phyloP scores from a whole-genome alignment of 2,329 filamentous ascomycete species.

The Penicillium sp. region DNA sequence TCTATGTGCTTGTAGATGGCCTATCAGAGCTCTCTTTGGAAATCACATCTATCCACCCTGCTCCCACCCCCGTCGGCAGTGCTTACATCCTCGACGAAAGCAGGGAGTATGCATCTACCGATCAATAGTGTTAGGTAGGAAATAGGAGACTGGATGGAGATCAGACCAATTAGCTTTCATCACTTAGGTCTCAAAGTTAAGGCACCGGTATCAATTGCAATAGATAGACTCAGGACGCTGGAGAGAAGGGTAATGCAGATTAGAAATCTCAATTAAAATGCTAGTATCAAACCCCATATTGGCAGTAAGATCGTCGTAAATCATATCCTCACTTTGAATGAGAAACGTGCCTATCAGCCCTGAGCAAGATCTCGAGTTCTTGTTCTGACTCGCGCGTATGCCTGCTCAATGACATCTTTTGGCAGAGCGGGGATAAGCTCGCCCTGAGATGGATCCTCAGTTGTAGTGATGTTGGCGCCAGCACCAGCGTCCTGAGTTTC shows the following conservation, averaged over 20 bases:
- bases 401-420: constrained; percentile 47
- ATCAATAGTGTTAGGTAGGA: constrained; percentile 6
- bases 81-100: constrained; percentile 33
- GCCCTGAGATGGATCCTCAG: constrained; percentile 27
- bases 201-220: no score
- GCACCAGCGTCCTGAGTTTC: constrained; percentile 12
- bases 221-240: not conserved
- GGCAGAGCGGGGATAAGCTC: constrained; percentile 50
- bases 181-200: constrained; percentile 29
- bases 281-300: not conserved
- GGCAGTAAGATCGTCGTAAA: not conserved
- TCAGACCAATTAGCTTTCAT: constrained; percentile 39
- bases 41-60: constrained; percentile 31
- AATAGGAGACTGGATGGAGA: constrained; percentile 15
- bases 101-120: constrained; percentile 38
- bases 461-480: constrained; percentile 11
- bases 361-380: constrained; percentile 28
- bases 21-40: constrained; percentile 51
- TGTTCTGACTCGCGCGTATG: constrained; percentile 44
- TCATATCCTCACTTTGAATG: not conserved
- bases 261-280: no score
- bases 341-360: not conserved
- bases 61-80: constrained; percentile 16
- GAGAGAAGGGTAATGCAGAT: not conserved
- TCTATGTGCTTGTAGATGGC: constrained; percentile 6